Evolutionary conservation across 345 rosid genomes (phyloP).

Genomic region (Cardamine resedifolia): DNA sequence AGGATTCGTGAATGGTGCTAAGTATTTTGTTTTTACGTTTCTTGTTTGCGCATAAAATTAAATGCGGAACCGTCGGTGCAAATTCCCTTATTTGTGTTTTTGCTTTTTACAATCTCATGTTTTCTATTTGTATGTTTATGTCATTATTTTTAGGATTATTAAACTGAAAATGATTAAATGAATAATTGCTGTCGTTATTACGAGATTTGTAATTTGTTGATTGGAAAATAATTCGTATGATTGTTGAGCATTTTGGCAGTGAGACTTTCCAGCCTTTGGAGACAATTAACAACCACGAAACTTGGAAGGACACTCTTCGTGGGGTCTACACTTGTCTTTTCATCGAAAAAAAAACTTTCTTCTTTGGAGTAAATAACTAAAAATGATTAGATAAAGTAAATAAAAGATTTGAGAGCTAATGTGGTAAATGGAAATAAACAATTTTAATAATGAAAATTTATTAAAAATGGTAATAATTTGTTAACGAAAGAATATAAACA

Average conservation of each 20-base stretch:
- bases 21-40: constrained; percentile 1
- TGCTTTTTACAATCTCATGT: not conserved
- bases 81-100: not conserved
- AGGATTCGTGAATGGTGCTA: constrained; percentile 29
- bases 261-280: constrained; percentile 30
- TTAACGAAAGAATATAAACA: not conserved
- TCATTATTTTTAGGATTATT: not conserved
- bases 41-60: constrained; percentile 18
- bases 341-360: not conserved
- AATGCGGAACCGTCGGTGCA: constrained; percentile 25
- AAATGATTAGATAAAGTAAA: not conserved
- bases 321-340: constrained; percentile 21
- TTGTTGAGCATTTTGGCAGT: constrained; percentile 18
- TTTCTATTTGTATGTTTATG: not conserved
- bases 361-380: not conserved
- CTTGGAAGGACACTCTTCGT: constrained; percentile 22
- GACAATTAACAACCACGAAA: constrained; percentile 36
- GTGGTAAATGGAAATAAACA: not conserved
- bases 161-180: constrained; percentile 10
- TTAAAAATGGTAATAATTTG: too few species aligned
- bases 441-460: not conserved
- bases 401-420: not conserved
- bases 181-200: constrained; percentile 27
- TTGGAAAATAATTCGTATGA: constrained; percentile 25
- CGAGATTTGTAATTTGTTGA: constrained; percentile 20